Evolutionary conservation across 2,329 filamentous ascomycete genomes (phyloP).

Genomic region (Orbilia oligospora): DNA sequence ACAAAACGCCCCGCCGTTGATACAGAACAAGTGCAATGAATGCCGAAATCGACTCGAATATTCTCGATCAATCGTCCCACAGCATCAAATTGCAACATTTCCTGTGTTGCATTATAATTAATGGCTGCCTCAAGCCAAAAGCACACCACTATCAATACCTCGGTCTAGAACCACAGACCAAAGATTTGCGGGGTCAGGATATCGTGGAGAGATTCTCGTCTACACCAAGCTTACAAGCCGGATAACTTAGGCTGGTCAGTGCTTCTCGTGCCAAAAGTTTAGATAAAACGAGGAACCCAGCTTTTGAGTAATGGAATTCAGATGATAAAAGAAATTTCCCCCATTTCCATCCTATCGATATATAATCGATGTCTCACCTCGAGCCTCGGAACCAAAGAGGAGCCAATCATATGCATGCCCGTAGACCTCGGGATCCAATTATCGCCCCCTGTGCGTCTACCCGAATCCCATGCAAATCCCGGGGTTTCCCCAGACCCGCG

Average conservation of each 20-base stretch:
- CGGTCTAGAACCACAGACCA: conserved; percentile 15
- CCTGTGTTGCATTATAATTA: too few species aligned
- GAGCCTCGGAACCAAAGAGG: conserved; percentile 20
- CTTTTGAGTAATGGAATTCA: conserved; percentile 30
- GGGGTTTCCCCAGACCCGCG: neutral
- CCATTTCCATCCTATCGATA: conserved; percentile 7
- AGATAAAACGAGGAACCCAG: neutral
- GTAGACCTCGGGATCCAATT: conserved; percentile 25
- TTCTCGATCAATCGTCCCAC: neutral
- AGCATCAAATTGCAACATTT: conserved; percentile 11
- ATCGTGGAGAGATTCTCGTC: conserved; percentile 30
- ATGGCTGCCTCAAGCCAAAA: neutral
- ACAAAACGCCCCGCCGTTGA: neutral
- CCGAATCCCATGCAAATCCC: neutral
- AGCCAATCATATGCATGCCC: conserved; percentile 23
- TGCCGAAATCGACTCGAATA: too few species aligned
- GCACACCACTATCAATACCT: conserved; percentile 25
- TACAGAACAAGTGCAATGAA: too few species aligned
- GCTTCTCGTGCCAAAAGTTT: conserved; percentile 17
- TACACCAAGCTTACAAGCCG: neutral
- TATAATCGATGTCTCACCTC: conserved; percentile 1
- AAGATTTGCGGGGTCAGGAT: conserved; percentile 16
- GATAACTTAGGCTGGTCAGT: conserved; percentile 23
- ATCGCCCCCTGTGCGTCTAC: conserved; percentile 34
- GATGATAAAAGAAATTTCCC: conserved; percentile 19